Evolutionary conservation across 768 basidiomycete species (phyloP), one percentile per base, ranked within the genome.

Genomic region (Tulasnella sp.): DNA sequence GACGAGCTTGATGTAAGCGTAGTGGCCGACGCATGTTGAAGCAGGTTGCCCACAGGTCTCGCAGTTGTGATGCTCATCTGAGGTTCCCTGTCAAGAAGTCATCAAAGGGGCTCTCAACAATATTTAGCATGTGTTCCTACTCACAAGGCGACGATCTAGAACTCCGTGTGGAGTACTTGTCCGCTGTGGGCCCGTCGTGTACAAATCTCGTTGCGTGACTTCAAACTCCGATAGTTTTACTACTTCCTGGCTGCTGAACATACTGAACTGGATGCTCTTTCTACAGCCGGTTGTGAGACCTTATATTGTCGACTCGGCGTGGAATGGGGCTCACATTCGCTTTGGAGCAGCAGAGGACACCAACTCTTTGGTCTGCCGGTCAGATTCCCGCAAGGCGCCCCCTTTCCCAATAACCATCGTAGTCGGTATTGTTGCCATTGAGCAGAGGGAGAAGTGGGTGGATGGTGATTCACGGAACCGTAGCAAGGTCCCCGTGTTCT

Each of bases 191-290:
- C 58, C 58, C 11, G 83, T 77, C 10, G 87, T 88, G 72, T 99
- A 98, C 38, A 98, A 75, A 70, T 96, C 93, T 24, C 89, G 80
- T 70, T 89, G 86, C 17, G 89, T 93, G 65, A 96, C 88, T 73
- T 99, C 91, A 66, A 95, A 96, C 71, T 99, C 95, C 8, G 96
- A 88, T 60, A 97, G 80, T 69, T 86, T 87, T 66, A 98, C 96
- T 3, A 95, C 88, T 68, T 98, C 94, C 71, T 97, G 93, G 27
- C 90, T 85, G 71, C 85, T 89, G 65, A 99, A 77, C 52, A 95
- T 80, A 70, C 88, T 88, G 73, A 98, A 99, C 76, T 98, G 96
- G 30, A 99, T 80, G 70, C 89, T 85, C 76, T 97, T 97, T 67
- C 94, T 96, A 69, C 32, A 58, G 34, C 51, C 59, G 32, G 49